Evolutionary conservation across 148 eudicot species (phyloP), one percentile per base, ranked within the genome.

Genomic region (Arbutus unedo): DNA sequence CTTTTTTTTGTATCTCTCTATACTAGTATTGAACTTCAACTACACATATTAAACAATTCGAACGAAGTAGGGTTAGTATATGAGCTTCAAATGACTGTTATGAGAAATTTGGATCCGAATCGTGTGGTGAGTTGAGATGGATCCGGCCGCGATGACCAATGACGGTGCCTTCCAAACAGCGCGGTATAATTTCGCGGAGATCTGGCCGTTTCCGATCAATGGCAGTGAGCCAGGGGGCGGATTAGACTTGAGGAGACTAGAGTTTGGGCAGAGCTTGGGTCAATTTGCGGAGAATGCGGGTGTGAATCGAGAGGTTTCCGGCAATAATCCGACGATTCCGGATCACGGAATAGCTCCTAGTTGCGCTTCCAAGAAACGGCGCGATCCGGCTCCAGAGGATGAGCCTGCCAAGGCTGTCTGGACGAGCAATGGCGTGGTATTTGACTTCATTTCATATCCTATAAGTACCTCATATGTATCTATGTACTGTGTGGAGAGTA

Each of bases 201-300:
- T 94, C 93, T 94, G 96, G 98, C 93, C 88, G 75, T 86, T 89
- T 74, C 79, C 86, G 48, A 77, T 89, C 80, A 85, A 86, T 16
- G 81, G 81, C 45, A 56, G 77, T 3, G 85, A 62, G 8, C 38
- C 47, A 13, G 79, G 64, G 19, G 67, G 19, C 3, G 81, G 54
- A 7, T 80, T 84, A 31, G 86, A 80, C 49, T 74, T 79, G 82
- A 44, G 78, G 50, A 60, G 73, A 48, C 47, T 74, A 62, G 80
- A 43, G 83, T 80, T 74, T 14, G 79, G 66, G 70, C 68, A 62
- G 77, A 31, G 77, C 4, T 81, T 81, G 83, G 77, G 53, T 6
- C 67, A 53, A 3, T 75, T 64, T 82, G 74, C 31, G 80, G 79
- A 23, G 41, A 80, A 80, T 74, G 82, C 19, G 50, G 31, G 54